Conservation (phyloP, 1,284 basidiomycete genomes). For the Ganoderma meredithae region DNA sequence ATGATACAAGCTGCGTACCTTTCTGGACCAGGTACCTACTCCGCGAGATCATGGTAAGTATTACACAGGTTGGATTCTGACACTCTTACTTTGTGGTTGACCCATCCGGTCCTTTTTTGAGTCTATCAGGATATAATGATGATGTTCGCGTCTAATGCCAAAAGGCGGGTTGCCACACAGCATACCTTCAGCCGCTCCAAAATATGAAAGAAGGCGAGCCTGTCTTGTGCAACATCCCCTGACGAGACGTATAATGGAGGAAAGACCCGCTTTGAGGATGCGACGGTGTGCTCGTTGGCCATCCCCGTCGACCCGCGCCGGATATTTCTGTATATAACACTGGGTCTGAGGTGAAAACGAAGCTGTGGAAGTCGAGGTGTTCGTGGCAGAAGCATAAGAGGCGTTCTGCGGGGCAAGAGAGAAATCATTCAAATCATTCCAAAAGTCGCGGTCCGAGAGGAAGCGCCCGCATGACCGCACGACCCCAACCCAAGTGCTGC, state of each 20-base stretch:
- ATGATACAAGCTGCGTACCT: slow-evolving; percentile 56
- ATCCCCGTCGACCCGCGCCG: neutral
- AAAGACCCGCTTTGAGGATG: slow-evolving; percentile 46
- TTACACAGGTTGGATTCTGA: slow-evolving; percentile 11
- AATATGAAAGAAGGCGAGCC: slow-evolving; percentile 89
- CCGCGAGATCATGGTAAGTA: slow-evolving; percentile 11
- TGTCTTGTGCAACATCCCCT: slow-evolving; percentile 67
- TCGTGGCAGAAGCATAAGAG: neutral
- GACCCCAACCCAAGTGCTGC: too few relatives aligned
- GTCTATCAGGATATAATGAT: slow-evolving; percentile 57
- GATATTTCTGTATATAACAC: neutral
- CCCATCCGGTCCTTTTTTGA: slow-evolving; percentile 95
- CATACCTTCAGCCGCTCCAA: slow-evolving; percentile 86
- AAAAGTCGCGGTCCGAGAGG: neutral
- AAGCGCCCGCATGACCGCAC: neutral
- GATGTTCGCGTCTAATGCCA: neutral
- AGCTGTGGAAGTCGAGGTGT: neutral
- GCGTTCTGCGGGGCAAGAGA: neutral
- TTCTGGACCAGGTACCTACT: slow-evolving; percentile 79
- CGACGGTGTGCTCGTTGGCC: neutral
- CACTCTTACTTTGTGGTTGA: slow-evolving; percentile 74
- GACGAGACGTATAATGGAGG: slow-evolving; percentile 63
- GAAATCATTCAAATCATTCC: too few relatives aligned
- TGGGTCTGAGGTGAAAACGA: neutral
- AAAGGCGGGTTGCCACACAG: neutral